Conservation (phyloP, 371 early-diverging fungal species). For the Racocetra persica region DNA sequence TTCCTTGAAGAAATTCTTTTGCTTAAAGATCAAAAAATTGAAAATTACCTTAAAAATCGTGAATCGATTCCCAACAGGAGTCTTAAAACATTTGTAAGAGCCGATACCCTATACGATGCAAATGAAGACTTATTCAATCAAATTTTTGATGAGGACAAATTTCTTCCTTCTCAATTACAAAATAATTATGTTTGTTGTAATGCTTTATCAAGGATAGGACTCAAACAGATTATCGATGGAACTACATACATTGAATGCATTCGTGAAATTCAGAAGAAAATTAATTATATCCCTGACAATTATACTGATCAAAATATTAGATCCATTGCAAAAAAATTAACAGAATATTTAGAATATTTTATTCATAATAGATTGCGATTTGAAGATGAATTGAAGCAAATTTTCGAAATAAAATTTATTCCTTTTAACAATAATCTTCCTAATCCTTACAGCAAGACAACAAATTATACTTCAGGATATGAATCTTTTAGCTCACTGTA, state of each 20-base stretch:
- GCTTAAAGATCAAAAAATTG: neutral
- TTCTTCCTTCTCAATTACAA: neutral
- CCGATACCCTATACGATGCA: neutral
- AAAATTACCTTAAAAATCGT: neutral
- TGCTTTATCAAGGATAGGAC: neutral
- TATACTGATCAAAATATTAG: neutral
- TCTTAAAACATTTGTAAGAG: neutral
- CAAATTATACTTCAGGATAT: neutral
- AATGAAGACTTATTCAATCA: neutral
- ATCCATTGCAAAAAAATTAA: no score
- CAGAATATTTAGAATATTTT: no score
- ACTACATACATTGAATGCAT: conserved; percentile 9
- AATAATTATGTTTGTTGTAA: neutral
- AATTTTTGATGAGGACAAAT: conserved; percentile 3
- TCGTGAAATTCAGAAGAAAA: neutral
- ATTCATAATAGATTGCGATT: neutral
- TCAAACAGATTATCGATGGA: neutral
- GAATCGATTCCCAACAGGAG: neutral
- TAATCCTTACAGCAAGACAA: neutral
- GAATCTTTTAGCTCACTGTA: neutral
- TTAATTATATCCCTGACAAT: neutral
- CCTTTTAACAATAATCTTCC: neutral
- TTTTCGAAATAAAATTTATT: neutral
- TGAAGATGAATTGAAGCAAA: neutral
- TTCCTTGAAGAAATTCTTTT: neutral